phyloP scores from a whole-genome alignment of 495 filamentous ascomycete genomes.

The Bacidia rubella region DNA sequence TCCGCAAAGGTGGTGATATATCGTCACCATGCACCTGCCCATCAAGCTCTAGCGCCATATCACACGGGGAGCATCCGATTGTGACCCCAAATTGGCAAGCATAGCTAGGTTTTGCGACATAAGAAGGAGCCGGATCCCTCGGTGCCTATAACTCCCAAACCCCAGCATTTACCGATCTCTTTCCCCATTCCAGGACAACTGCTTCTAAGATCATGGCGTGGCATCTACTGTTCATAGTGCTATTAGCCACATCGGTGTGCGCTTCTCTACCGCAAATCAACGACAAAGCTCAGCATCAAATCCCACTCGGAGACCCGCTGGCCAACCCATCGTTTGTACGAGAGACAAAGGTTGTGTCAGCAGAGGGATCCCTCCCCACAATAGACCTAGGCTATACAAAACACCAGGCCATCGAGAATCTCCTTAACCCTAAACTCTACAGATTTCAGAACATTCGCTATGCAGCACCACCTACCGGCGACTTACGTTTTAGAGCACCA shows the following conservation, averaged over 20 bases:
- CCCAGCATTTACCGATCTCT: neutral
- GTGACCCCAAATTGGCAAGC: neutral
- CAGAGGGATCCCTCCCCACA: constrained; percentile 21
- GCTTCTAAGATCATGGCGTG: neutral
- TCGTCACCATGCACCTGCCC: neutral
- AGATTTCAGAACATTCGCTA: constrained; percentile 50
- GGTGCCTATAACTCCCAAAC: neutral
- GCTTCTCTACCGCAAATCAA: neutral
- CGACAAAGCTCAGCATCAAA: neutral
- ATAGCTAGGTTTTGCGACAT: neutral
- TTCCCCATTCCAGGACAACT: neutral
- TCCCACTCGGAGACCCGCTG: neutral
- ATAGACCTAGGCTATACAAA: constrained; percentile 39
- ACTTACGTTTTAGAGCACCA: constrained; percentile 38
- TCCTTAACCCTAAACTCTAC: constrained; percentile 23
- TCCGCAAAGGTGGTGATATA: neutral
- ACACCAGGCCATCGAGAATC: constrained; percentile 27
- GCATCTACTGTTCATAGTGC: neutral
- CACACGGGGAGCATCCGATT: neutral
- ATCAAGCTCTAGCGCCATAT: neutral
- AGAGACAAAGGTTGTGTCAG: constrained; percentile 13
- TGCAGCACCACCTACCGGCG: constrained; percentile 39
- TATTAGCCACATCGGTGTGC: neutral
- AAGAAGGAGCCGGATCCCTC: neutral
- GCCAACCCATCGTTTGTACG: constrained; percentile 13